Evolutionary conservation across 129 eudicot species (phyloP), one percentile per base, ranked within the genome.

Genomic region (Tanacetum coccineum): DNA sequence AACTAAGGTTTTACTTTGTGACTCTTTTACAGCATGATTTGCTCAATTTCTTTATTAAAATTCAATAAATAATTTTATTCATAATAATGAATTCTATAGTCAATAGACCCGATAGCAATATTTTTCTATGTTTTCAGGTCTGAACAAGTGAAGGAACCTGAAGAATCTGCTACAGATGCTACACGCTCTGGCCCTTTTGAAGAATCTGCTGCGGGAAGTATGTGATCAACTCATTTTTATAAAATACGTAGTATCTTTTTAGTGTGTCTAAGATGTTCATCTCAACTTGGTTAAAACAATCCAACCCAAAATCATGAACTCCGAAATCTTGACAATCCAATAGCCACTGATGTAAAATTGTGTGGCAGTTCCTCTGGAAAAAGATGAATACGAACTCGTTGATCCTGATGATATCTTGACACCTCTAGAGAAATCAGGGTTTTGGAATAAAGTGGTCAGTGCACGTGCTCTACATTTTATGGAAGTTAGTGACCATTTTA

Each of bases 371-470:
- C 88, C 97, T 15, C 95, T 83, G 75, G 99, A 89, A 76, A 83
- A 89, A 73, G 99, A 94, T 78, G 36, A 30, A 30, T 30, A 30
- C 5, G 3, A 30, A 68, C 94, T 94, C 42, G 99, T 94, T 61
- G 99, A 94, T 72, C 97, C 99, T 40, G 99, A 89, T 75, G 99
- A 94, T 78, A 89, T 94, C 72, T 64, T 94, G 80, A 78, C 95
- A 32, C 39, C 39, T 32, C 39, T 32, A 32, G 1, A 32, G 39
- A 32, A 5, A 32, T 32, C 39, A 32, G 39, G 39, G 39, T 32
- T 32, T 32, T 32, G 39, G 9, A 0, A 32, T 4, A 5, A 32
- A 32, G 39, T 32, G 39, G 39, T 32, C 9, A 32, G 39, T 6
- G 39, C 39, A 32, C 39, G 8, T 32, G 39, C 39, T 32, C 9